Base-by-base conservation (phyloP, 306 rosid genomes). In the Boehmeria nivea region DNA sequence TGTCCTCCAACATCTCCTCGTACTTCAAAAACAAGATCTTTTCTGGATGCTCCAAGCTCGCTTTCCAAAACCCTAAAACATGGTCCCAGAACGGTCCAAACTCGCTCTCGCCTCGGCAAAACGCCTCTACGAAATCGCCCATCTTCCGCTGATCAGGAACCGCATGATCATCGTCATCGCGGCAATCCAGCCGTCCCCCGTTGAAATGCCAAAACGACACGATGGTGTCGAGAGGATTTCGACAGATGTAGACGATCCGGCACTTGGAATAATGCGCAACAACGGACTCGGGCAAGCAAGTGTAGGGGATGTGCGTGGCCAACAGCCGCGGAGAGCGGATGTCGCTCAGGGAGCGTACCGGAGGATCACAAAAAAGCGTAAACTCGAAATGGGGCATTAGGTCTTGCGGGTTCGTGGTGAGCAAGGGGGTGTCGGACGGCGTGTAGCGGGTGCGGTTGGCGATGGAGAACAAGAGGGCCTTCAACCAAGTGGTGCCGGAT, bases 1-100 rank as follows among this genome's bases (percentile, higher is more conserved):
- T 40, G 45, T 40, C 45, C 45, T 40, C 6, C 45, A 40, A 40
- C 25, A 67, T 1, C 11, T 59, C 72, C 42, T 67, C 72, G 2
- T 14, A 67, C 43, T 15, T 67, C 40, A 67, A 42, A 14, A 59
- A 21, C 59, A 42, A 12, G 1, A 58, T 9, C 53, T 59, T 67
- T 17, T 36, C 12, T 1, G 43, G 54, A 5, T 13, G 49, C 31
- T 51, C 36, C 22, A 24, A 16, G 4, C 51, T 39, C 28, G 43
- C 58, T 45, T 11, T 19, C 22, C 38, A 23, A 22, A 44, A 65
- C 9, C 71, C 58, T 21, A 48, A 38, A 8, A 57, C 18, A 10
- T 59, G 65, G 1, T 40, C 54, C 60, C 64, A 66, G 11, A 46
- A 45, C 0, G 40, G 58, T 3, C 40, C 58, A 8, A 1, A 8